Percentiles rank a stretch among this genome's conserved stretches.
Conservation (phyloP, 106 monocot species). For the Phalaenopsis aphrodite region DNA sequence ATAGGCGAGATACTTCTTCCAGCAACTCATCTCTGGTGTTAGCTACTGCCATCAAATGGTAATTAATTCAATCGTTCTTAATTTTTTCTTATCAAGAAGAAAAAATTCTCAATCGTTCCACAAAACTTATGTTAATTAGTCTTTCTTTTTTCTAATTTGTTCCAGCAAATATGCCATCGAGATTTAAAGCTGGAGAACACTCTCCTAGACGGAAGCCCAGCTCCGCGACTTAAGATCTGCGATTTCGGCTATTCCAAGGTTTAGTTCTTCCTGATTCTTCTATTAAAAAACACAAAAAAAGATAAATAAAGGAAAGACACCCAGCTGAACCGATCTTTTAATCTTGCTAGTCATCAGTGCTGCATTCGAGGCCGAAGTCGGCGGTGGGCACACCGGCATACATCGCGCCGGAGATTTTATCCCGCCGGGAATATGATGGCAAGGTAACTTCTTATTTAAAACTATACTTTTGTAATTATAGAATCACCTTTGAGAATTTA, state of each 20-base stretch:
- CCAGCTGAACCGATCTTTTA: not conserved
- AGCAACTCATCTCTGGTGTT: constrained; percentile 89
- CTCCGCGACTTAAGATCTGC: constrained; percentile 82
- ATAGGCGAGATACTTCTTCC: constrained; percentile 96
- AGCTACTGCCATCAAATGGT: constrained; percentile 91
- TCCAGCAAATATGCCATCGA: constrained; percentile 73
- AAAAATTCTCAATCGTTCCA: too few species aligned
- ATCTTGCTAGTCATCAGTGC: constrained; percentile 48
- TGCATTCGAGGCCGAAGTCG: constrained; percentile 75
- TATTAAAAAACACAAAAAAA: not conserved
- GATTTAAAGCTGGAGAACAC: constrained; percentile 95
- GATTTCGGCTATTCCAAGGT: constrained; percentile 97
- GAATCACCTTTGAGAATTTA: too few species aligned
- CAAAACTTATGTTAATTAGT: too few species aligned
- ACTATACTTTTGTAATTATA: too few species aligned
- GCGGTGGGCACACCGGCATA: constrained; percentile 94
- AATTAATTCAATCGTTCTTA: not conserved
- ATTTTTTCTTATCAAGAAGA: not conserved
- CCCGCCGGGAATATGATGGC: constrained; percentile 67
- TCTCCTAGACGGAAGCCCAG: constrained; percentile 75
- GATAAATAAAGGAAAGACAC: not conserved
- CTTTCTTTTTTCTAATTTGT: not conserved
- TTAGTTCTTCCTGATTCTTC: not conserved
- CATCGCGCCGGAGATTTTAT: constrained; percentile 82
- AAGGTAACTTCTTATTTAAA: constrained; percentile 14